Evolutionary conservation across 768 basidiomycete genomes (phyloP).

Genomic region (Coprinellus aureogranulatus): DNA sequence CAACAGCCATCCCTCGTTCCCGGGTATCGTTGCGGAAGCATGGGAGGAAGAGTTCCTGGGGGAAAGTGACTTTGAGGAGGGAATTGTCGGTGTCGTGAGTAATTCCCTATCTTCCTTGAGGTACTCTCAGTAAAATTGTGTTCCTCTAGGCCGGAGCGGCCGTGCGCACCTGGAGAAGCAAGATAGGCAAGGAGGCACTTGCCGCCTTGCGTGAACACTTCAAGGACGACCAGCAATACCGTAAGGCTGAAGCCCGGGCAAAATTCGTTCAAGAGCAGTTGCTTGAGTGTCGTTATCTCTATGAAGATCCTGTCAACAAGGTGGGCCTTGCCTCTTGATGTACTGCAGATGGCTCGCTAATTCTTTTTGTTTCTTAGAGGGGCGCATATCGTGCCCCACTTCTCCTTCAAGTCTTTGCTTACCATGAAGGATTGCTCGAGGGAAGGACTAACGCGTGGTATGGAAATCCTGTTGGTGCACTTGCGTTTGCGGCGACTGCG

Average conservation of each 20-base stretch:
- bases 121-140: not conserved
- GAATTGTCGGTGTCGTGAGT: not conserved
- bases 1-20: not conserved
- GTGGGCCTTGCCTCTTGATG: not conserved
- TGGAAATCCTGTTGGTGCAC: not conserved
- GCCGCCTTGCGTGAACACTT: not conserved
- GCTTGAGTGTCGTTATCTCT: not conserved
- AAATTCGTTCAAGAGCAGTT: not conserved
- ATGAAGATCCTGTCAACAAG: not conserved
- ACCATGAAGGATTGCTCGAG: not conserved
- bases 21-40: not conserved
- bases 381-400: not conserved
- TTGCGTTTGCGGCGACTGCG: slow-evolving; percentile 4
- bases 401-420: slow-evolving; percentile 1
- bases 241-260: not conserved
- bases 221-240: not conserved
- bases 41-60: not conserved
- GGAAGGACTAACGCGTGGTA: not conserved
- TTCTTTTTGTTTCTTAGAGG: not conserved
- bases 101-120: not conserved
- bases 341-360: not conserved
- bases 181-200: not conserved
- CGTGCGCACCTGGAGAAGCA: not conserved
- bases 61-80: not conserved
- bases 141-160: not conserved